These are phyloP conservation scores for Dothideomycetes sp. DNA, from an alignment of 2,329 filamentous ascomycete genomes.

Conservation along the genomic window DNA sequence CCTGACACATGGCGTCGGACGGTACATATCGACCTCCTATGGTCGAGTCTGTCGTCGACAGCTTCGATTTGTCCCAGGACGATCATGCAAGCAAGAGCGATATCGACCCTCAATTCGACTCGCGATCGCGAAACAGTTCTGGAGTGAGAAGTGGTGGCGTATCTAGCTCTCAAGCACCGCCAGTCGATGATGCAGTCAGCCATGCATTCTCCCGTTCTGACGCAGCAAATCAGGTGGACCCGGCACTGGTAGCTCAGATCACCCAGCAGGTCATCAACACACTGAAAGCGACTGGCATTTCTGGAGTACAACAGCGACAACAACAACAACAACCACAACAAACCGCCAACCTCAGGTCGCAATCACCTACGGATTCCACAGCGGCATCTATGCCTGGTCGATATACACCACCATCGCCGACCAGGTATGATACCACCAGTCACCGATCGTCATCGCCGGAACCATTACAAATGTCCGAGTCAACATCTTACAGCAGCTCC, in stretches of 20 bases:
- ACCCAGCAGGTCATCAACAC: conserved; percentile 46
- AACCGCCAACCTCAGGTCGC: conserved; percentile 21
- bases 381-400: conserved; percentile 40
- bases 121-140: conserved; percentile 1
- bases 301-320: conserved; percentile 17
- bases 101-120: not conserved
- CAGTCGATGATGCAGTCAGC: conserved; percentile 49
- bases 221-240: conserved; percentile 44
- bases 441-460: conserved; percentile 31
- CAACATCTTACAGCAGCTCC: conserved; percentile 8
- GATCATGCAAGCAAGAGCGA: not conserved
- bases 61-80: conserved; percentile 1
- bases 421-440: conserved; percentile 24
- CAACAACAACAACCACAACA: conserved; percentile 17
- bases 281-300: conserved; percentile 39
- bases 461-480: conserved; percentile 18
- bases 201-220: conserved; percentile 46
- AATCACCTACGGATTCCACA: conserved; percentile 36
- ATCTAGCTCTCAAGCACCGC: conserved; percentile 23
- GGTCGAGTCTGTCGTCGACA: conserved; percentile 2
- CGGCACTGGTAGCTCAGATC: conserved; percentile 52
- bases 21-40: conserved; percentile 2
- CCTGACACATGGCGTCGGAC: conserved; percentile 2
- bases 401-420: conserved; percentile 49
- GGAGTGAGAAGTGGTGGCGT: not conserved